Evolutionary conservation across 1,284 basidiomycete genomes (phyloP).

Genomic region (Marasmius oreades): DNA sequence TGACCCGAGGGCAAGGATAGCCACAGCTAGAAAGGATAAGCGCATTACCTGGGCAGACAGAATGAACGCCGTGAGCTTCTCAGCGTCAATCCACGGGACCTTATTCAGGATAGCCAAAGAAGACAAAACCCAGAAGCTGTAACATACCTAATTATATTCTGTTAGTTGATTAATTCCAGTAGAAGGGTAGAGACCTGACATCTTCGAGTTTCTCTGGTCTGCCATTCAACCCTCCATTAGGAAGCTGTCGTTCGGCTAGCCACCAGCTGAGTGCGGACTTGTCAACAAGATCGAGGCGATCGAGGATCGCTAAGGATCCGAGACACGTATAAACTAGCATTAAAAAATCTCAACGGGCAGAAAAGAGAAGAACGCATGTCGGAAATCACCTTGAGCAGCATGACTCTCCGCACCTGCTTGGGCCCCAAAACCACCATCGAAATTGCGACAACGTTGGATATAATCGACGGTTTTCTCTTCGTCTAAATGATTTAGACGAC

Average conservation of each 20-base stretch:
- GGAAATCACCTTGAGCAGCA: constrained; percentile 76
- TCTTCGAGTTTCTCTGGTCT: constrained; percentile 98
- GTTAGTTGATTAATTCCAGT: not conserved
- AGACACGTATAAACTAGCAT: constrained; percentile 84
- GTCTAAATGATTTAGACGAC: constrained; percentile 60
- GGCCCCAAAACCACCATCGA: constrained; percentile 93
- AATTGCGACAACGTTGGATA: constrained; percentile 81
- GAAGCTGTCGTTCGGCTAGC: constrained; percentile 90
- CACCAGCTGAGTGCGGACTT: constrained; percentile 81
- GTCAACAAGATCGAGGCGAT: constrained; percentile 78
- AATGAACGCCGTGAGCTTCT: constrained; percentile 83
- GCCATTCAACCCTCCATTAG: constrained; percentile 93
- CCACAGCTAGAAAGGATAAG: no score
- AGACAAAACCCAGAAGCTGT: constrained; percentile 96
- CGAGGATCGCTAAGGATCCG: constrained; percentile 84
- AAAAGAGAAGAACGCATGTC: not conserved
- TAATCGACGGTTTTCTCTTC: constrained; percentile 70
- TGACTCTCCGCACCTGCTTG: constrained; percentile 88
- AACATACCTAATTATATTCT: constrained; percentile 76
- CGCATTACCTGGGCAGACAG: constrained; percentile 83
- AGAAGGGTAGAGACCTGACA: constrained; percentile 44
- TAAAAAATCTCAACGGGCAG: constrained; percentile 1
- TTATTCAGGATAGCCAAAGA: constrained; percentile 83
- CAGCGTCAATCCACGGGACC: constrained; percentile 86
- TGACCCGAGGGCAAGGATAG: constrained; percentile 4